Evolutionary conservation across 495 filamentous ascomycete species (phyloP), one percentile per base, ranked within the genome.

Genomic region (Aspergillus diversus): DNA sequence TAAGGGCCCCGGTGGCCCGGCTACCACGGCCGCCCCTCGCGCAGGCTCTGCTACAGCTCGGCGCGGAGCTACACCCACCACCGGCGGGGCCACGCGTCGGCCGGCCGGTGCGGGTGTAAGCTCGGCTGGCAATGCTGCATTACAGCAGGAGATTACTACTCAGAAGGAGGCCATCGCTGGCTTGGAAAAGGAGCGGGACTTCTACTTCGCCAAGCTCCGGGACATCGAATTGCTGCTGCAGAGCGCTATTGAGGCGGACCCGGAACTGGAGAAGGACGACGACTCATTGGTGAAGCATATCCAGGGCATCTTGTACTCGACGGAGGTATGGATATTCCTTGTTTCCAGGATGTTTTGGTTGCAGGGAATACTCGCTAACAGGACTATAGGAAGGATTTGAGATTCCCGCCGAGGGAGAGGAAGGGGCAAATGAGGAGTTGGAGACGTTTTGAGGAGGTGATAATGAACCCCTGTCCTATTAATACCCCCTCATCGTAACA

Each of bases 201-300:
- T 99, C 77, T 99, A 99, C 82, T 99, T 99, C 75, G 93, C 91
- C 82, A 99, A 99, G 80, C 79, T 99, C 61, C 87, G 95, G 56
- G 95, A 99, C 71, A 99, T 99, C 66, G 96, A 99, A 77, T 76
- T 99, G 66, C 74, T 99, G 72, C 81, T 99, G 57, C 95, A 99
- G 81, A 87, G 88, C 64, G 92, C 92, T 15, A 90, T 97, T 68
- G 95, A 98, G 69, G 87, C 87, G 46, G 88, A 97, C 64, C 92
- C 94, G 5, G 88, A 94, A 75, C 77, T 98, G 54, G 95, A 97
- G 81, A 90, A 93, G 84, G 90, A 94, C 31, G 94, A 97, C 64
- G 90, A 93, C 51, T 88, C 92, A 7, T 80, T 98, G 61, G 86
- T 97, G 68, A 96, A 93, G 84, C 88, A 92, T 75, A 96, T 98